Conservation (phyloP, 202 grass and related monocot species). For the Elaeis oleifera region DNA sequence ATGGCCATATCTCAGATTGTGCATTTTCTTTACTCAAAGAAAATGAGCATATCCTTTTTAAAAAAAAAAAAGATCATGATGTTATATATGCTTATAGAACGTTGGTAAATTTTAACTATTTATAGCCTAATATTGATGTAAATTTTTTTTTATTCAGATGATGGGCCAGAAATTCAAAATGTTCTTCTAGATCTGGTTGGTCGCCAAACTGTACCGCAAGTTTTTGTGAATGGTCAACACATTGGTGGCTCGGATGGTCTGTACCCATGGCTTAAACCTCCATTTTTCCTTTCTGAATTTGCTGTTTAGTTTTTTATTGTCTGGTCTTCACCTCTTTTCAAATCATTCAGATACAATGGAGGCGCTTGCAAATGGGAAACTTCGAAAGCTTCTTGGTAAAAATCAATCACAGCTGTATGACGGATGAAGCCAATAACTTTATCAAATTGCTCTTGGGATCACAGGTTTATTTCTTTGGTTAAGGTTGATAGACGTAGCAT, state of each 20-base stretch:
- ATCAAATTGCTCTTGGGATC: no score
- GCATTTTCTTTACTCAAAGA: no score
- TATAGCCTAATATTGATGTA: background rate
- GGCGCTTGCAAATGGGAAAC: constrained; percentile 49
- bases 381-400: constrained; percentile 63
- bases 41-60: no score
- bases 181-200: constrained; percentile 82
- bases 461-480: no score
- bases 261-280: constrained; percentile 14
- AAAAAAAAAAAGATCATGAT: no score
- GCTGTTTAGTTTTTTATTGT: background rate
- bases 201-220: constrained; percentile 68
- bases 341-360: constrained; percentile 13
- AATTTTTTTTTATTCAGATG: constrained; percentile 31
- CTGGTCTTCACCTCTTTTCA: background rate
- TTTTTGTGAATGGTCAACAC: constrained; percentile 83
- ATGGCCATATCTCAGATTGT: no score
- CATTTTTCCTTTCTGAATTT: background rate
- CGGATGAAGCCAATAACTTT: background rate
- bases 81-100: no score
- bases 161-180: constrained; percentile 69
- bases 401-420: constrained; percentile 29
- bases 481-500: no score
- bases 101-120: no score
- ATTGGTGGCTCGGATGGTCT: constrained; percentile 83